Conservation (phyloP, 345 rosid genomes). For the Gossypium stocksii region DNA sequence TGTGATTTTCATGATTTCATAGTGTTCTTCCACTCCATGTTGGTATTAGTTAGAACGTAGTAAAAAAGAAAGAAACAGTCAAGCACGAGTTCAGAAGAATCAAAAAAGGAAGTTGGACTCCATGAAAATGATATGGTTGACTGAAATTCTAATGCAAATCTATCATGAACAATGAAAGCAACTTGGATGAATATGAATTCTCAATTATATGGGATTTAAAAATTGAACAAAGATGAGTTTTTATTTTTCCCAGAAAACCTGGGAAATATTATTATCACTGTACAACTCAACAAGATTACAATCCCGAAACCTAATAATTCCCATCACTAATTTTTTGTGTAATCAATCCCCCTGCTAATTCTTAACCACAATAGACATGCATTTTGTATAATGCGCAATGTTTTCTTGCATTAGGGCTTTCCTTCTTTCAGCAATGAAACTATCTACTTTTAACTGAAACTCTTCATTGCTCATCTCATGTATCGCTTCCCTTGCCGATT, state of each 20-base stretch:
- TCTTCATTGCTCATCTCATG: constrained; percentile 32
- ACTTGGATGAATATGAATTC: background rate
- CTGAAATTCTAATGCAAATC: background rate
- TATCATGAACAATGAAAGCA: background rate
- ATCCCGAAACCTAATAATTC: background rate
- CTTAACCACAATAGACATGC: background rate
- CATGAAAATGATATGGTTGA: background rate
- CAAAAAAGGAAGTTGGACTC: background rate
- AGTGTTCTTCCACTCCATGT: background rate
- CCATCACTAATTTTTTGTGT: background rate
- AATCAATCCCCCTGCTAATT: background rate
- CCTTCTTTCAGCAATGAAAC: constrained; percentile 24
- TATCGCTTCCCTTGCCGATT: constrained; percentile 15
- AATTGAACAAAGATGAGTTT: background rate
- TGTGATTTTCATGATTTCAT: background rate
- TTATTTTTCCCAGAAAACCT: background rate
- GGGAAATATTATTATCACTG: background rate
- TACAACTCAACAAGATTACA: background rate
- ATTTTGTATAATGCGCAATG: background rate
- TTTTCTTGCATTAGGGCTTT: constrained; percentile 6
- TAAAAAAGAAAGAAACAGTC: background rate
- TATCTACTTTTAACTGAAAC: constrained; percentile 27
- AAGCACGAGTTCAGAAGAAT: constrained; percentile 1
- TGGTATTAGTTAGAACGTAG: background rate
- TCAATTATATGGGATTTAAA: background rate